Evolutionary conservation across 2,329 filamentous ascomycete genomes (phyloP).

Genomic region (Annulohypoxylon truncatum): DNA sequence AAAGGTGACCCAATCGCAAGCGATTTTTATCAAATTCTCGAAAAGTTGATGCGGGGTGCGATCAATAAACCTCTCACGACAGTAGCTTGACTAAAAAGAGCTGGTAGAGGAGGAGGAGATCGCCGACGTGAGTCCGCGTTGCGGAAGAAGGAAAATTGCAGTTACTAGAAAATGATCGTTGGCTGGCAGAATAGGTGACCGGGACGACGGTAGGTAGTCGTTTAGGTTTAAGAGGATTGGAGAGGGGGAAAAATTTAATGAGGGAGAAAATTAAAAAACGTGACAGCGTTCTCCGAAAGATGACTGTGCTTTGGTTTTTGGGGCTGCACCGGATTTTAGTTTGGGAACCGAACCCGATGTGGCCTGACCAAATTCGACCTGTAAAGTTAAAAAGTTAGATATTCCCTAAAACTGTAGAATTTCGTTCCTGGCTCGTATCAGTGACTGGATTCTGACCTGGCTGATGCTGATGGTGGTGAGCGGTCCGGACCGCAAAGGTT

Average conservation of each 20-base stretch:
- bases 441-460: constrained; percentile 16
- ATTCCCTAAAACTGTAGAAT: neutral
- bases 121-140: neutral
- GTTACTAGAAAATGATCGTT: constrained; percentile 38
- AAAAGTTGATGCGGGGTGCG: constrained; percentile 47
- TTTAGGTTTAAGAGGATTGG: constrained; percentile 32
- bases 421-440: constrained; percentile 27
- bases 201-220: constrained; percentile 8
- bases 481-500: constrained; percentile 38
- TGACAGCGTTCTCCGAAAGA: constrained; percentile 40
- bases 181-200: constrained; percentile 13
- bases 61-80: constrained; percentile 36
- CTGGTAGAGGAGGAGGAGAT: constrained; percentile 17
- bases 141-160: constrained; percentile 18
- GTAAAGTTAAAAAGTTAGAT: constrained; percentile 29
- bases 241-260: constrained; percentile 35
- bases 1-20: constrained; percentile 41
- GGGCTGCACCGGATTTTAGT: constrained; percentile 40
- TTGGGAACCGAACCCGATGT: constrained; percentile 38
- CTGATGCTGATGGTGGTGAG: constrained; percentile 9
- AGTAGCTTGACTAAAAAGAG: constrained; percentile 34
- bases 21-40: constrained; percentile 41
- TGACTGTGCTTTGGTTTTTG: constrained; percentile 32
- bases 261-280: constrained; percentile 36
- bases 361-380: constrained; percentile 38